phyloP scores from a whole-genome alignment of 768 basidiomycete genomes.

The Gymnopilus junonius region DNA sequence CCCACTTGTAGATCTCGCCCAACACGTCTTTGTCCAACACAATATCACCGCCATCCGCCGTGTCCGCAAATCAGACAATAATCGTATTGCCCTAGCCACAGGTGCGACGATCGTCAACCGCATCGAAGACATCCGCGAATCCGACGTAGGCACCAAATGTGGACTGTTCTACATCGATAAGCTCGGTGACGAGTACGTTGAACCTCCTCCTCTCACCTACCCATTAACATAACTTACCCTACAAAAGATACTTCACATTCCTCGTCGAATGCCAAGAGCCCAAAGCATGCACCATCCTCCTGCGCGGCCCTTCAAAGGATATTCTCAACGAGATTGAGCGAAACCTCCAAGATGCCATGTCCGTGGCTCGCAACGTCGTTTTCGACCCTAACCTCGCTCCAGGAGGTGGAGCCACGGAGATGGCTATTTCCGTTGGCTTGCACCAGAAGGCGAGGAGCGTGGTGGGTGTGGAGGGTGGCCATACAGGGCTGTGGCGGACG shows the following conservation, averaged over 20 bases:
- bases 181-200: conserved; percentile 86
- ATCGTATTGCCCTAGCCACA: conserved; percentile 93
- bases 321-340: conserved; percentile 98
- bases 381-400: conserved; percentile 95
- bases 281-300: conserved; percentile 97
- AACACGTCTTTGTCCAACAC: conserved; percentile 85
- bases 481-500: conserved; percentile 90
- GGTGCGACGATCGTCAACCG: conserved; percentile 98
- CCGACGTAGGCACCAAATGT: conserved; percentile 91
- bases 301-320: conserved; percentile 97
- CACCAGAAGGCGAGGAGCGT: conserved; percentile 79
- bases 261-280: conserved; percentile 88
- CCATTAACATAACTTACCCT: neutral
- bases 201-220: conserved; percentile 24
- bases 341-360: conserved; percentile 97
- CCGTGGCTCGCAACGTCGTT: conserved; percentile 94
- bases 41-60: conserved; percentile 94
- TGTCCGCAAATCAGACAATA: conserved; percentile 99
- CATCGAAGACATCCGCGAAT: conserved; percentile 90
- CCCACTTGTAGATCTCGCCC: conserved; percentile 77
- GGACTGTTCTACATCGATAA: conserved; percentile 98
- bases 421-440: conserved; percentile 92
- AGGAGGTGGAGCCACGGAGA: conserved; percentile 97
- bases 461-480: conserved; percentile 90
- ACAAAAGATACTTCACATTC: conserved; percentile 90